phyloP scores from a whole-genome alignment of 371 early-diverging fungal species.

The Globomyces sp. region DNA sequence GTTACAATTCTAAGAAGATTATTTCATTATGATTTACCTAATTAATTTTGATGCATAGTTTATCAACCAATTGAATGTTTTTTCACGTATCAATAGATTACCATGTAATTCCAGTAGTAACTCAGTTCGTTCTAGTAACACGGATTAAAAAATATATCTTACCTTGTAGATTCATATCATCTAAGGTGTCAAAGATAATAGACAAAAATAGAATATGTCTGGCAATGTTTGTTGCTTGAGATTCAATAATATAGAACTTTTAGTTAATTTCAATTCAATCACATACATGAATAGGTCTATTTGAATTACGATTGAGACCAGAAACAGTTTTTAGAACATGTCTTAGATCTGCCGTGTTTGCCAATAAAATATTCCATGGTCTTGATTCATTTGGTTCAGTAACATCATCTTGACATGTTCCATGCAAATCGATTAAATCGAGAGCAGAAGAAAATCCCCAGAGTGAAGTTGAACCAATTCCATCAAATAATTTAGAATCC shows the following conservation, averaged over 20 bases:
- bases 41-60: constrained; percentile 26
- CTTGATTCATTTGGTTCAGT: not conserved
- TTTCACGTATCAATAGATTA: constrained; percentile 38
- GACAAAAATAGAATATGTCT: constrained; percentile 41
- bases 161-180: constrained; percentile 20
- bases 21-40: constrained; percentile 24
- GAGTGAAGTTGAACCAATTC: constrained; percentile 14
- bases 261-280: not conserved
- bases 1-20: constrained; percentile 31
- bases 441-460: constrained; percentile 43
- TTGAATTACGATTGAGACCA: constrained; percentile 21
- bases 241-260: constrained; percentile 48
- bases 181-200: constrained; percentile 23
- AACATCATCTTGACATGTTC: constrained; percentile 2
- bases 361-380: constrained; percentile 34
- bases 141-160: not conserved
- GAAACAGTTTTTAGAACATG: constrained; percentile 44
- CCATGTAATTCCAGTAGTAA: constrained; percentile 51
- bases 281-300: constrained; percentile 18
- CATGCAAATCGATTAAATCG: constrained; percentile 26
- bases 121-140: constrained; percentile 22
- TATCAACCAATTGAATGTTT: constrained; percentile 31
- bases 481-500: not conserved
- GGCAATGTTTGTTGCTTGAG: constrained; percentile 40
- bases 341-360: constrained; percentile 38